These are phyloP conservation scores for Geotrichum reessii DNA, from an alignment of 1,139 yeast genomes.

Conservation along the genomic window DNA sequence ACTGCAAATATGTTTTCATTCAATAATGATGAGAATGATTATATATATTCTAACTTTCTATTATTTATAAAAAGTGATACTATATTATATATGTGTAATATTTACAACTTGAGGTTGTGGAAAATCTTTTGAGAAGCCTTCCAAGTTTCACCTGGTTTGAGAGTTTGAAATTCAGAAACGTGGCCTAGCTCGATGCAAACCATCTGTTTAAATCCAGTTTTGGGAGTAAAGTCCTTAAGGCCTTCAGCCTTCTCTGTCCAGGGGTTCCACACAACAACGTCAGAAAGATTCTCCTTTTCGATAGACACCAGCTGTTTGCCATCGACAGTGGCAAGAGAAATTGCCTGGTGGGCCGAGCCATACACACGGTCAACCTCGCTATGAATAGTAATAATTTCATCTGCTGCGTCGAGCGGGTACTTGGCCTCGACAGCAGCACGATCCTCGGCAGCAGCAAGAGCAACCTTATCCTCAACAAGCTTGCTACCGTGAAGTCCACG, in stretches of 20 bases:
- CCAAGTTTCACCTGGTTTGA: conserved; percentile 71
- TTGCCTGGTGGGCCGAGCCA: conserved; percentile 33
- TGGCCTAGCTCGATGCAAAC: conserved; percentile 92
- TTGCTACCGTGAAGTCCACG: conserved; percentile 64
- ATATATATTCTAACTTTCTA: too few species aligned
- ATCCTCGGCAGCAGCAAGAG: not conserved
- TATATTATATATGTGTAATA: too few species aligned
- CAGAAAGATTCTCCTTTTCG: conserved; percentile 60
- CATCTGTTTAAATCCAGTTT: conserved; percentile 76
- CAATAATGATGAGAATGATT: too few species aligned
- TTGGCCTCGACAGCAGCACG: conserved; percentile 33
- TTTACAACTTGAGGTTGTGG: not conserved
- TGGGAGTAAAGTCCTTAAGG: conserved; percentile 86
- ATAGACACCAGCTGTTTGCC: conserved; percentile 68
- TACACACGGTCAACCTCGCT: conserved; percentile 85
- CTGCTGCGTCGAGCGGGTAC: conserved; percentile 54
- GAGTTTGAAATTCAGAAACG: conserved; percentile 59
- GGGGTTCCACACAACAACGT: conserved; percentile 96
- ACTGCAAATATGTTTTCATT: too few species aligned
- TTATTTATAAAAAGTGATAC: too few species aligned
- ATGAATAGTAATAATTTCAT: conserved; percentile 65
- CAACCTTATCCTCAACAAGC: conserved; percentile 65
- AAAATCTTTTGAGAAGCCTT: conserved; percentile 52
- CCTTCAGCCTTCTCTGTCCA: conserved; percentile 77
- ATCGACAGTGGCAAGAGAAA: conserved; percentile 56